Conservation (phyloP, 2,329 filamentous ascomycete genomes). For the Claviceps paspali region DNA sequence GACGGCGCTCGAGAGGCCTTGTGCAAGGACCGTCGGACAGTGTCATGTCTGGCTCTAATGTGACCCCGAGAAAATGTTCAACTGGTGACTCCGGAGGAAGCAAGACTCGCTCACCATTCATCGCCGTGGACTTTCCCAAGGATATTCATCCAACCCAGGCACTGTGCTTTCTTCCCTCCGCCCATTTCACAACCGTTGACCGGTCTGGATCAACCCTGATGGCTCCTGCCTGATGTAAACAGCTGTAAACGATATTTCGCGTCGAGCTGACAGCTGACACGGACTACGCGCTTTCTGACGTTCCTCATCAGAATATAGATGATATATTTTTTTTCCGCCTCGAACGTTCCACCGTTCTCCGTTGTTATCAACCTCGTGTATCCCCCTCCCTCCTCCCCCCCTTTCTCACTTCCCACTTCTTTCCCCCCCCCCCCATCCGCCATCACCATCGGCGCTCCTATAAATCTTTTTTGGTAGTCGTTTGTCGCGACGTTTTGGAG, state of each 20-base stretch:
- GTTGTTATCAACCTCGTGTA: conserved; percentile 3
- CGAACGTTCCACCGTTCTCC: neutral
- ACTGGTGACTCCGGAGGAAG: neutral
- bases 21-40: neutral
- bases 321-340: neutral
- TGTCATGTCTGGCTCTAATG: neutral
- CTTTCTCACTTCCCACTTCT: neutral
- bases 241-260: conserved; percentile 1
- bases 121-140: neutral
- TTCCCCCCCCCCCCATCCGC: neutral
- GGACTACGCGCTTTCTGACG: neutral
- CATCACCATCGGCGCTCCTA: neutral
- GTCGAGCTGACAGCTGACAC: conserved; percentile 3
- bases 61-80: neutral
- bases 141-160: too few relatives aligned
- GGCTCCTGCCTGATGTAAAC: conserved; percentile 4
- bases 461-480: conserved; percentile 1
- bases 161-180: neutral
- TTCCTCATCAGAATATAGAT: neutral
- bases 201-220: neutral
- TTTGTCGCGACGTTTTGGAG: conserved; percentile 1
- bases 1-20: conserved; percentile 1
- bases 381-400: neutral
- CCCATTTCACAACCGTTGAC: neutral
- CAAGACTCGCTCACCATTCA: neutral